Evolutionary conservation across 2,329 filamentous ascomycete species (phyloP).

Genomic region (Hysterium pulicare): DNA sequence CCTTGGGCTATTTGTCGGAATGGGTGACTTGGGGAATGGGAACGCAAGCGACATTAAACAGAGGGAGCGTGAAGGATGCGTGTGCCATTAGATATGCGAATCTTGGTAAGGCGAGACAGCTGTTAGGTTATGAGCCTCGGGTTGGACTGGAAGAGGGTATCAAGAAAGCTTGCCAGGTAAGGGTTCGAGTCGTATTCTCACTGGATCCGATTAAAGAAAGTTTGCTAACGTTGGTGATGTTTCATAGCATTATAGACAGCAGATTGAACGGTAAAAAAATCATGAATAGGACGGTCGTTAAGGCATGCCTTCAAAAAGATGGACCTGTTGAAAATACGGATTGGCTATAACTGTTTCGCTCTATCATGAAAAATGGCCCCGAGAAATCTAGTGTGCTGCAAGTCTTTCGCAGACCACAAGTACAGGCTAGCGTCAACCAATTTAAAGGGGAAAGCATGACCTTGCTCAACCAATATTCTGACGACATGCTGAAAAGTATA

Average conservation of each 20-base stretch:
- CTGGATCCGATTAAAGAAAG: neutral
- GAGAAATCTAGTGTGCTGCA: too few species aligned
- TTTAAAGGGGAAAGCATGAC: too few species aligned
- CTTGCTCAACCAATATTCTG: too few species aligned
- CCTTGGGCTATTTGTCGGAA: conserved; percentile 47
- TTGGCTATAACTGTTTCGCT: too few species aligned
- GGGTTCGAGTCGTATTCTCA: too few species aligned
- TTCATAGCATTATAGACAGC: neutral
- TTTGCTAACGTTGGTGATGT: neutral
- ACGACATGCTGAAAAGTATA: too few species aligned
- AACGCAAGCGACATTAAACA: conserved; percentile 45
- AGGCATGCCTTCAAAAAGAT: too few species aligned
- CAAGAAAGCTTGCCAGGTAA: conserved; percentile 24
- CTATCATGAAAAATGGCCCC: too few species aligned
- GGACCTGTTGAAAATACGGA: too few species aligned
- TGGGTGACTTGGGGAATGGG: conserved; percentile 46
- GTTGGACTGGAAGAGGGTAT: conserved; percentile 53
- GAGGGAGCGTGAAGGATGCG: conserved; percentile 55
- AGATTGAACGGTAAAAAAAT: neutral
- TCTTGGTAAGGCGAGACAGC: conserved; percentile 48
- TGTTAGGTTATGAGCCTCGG: conserved; percentile 53
- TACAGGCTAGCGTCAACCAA: too few species aligned
- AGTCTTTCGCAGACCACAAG: too few species aligned
- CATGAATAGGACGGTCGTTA: too few species aligned
- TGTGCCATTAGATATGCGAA: conserved; percentile 52